Percentiles rank a stretch among this genome's conserved stretches.
Evolutionary conservation across 2,329 filamentous ascomycete genomes (phyloP).

Genomic region (Xylariaceae sp.): DNA sequence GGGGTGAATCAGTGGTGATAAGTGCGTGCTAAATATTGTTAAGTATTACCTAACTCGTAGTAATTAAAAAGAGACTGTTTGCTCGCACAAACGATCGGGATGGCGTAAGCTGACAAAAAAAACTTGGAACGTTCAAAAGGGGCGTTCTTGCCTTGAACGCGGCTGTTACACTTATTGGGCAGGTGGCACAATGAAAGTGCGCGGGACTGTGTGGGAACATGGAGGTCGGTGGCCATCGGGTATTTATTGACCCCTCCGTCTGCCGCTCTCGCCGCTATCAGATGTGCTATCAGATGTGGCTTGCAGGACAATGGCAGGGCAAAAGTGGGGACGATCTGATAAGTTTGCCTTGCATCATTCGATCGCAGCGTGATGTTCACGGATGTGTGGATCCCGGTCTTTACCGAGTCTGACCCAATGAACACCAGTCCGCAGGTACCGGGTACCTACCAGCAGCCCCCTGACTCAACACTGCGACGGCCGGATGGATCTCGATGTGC

Average conservation of each 20-base stretch:
- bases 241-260: conserved; percentile 19
- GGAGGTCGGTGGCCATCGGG: conserved; percentile 7
- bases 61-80: neutral
- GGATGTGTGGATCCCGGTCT: neutral
- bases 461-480: neutral
- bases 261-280: conserved; percentile 17
- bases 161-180: neutral
- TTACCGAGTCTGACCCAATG: neutral
- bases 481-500: too few species aligned
- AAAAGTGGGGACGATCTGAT: conserved; percentile 19
- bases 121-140: neutral
- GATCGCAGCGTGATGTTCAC: neutral
- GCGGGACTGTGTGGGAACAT: neutral
- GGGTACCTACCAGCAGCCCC: neutral
- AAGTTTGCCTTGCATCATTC: conserved; percentile 3
- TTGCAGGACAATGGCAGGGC: conserved; percentile 23
- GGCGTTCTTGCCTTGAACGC: neutral
- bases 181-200: too few species aligned
- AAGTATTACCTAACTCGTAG: neutral
- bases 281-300: conserved; percentile 25
- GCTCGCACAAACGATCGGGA: neutral
- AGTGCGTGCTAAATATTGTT: too few species aligned
- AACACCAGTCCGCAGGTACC: neutral
- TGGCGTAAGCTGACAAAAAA: neutral
- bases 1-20: too few species aligned